A percentile compares a stretch with the other conserved stretches of the same genome.
These are phyloP conservation scores for Crucibulum laeve DNA, from an alignment of 768 basidiomycete species.

Conservation along the genomic window DNA sequence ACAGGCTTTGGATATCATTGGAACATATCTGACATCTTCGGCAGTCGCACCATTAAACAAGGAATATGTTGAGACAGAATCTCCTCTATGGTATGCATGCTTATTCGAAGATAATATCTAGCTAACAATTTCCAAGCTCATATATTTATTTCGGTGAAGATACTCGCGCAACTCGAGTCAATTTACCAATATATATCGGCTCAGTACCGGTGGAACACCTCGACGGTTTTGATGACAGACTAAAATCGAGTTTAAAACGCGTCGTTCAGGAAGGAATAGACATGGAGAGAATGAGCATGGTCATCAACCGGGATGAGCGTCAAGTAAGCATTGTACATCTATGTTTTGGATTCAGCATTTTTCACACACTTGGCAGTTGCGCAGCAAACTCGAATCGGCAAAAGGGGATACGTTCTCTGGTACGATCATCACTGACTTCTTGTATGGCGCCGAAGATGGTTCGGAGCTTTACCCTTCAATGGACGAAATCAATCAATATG, in stretches of 20 bases:
- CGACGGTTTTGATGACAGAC: slow-evolving; percentile 61
- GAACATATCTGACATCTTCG: slow-evolving; percentile 86
- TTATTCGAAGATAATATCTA: slow-evolving; percentile 4
- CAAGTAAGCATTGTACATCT: slow-evolving; percentile 45
- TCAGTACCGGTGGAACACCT: slow-evolving; percentile 83
- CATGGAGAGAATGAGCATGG: slow-evolving; percentile 84
- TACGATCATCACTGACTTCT: slow-evolving; percentile 74
- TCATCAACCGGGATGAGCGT: slow-evolving; percentile 84
- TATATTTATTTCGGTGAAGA: slow-evolving; percentile 85
- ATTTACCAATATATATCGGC: slow-evolving; percentile 73
- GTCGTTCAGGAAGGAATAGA: slow-evolving; percentile 78
- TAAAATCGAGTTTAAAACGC: slow-evolving; percentile 63
- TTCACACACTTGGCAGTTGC: slow-evolving; percentile 44
- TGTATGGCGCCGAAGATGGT: slow-evolving; percentile 83
- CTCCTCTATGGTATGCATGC: slow-evolving; percentile 72
- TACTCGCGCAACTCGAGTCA: slow-evolving; percentile 63
- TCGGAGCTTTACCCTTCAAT: slow-evolving; percentile 69
- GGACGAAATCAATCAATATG: slow-evolving; percentile 76
- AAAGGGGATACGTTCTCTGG: slow-evolving; percentile 79
- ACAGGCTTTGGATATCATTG: slow-evolving; percentile 80
- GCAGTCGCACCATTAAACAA: slow-evolving; percentile 80
- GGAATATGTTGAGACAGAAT: slow-evolving; percentile 88
- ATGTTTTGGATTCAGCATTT: slow-evolving; percentile 1
- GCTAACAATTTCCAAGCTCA: slow-evolving; percentile 40
- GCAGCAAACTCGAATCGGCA: slow-evolving; percentile 77